Conservation (phyloP, 768 basidiomycete species). For the Mycena belliarum region DNA sequence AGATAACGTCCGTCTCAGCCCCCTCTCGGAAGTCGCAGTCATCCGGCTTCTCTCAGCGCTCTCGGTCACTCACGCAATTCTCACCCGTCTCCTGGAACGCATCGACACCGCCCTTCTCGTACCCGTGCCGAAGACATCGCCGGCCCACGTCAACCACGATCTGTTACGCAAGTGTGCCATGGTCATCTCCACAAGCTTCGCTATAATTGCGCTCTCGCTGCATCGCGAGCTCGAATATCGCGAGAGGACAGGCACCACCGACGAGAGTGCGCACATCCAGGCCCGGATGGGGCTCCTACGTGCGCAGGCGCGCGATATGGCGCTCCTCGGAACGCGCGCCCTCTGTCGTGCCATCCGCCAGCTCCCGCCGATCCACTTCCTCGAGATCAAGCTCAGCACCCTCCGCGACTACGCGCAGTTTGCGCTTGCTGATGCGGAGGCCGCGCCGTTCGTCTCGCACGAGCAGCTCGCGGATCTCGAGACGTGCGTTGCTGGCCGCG, state of each 20-base stretch:
- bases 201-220: background rate
- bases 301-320: conserved; percentile 4
- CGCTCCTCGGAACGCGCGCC: background rate
- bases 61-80: conserved; percentile 1
- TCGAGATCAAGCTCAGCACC: too few relatives aligned
- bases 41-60: background rate
- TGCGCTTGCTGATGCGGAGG: too few relatives aligned
- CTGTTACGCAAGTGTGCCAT: background rate
- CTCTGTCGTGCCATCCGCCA: conserved; percentile 1
- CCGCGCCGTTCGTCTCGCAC: too few relatives aligned
- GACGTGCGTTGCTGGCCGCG: too few relatives aligned
- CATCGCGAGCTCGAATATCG: conserved; percentile 14
- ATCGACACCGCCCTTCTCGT: background rate
- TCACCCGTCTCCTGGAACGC: background rate
- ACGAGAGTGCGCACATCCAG: background rate
- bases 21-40: conserved; percentile 5
- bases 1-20: conserved; percentile 6
- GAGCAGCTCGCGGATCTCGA: too few relatives aligned
- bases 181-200: background rate
- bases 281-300: background rate
- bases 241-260: background rate
- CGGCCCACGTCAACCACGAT: background rate
- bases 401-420: too few relatives aligned
- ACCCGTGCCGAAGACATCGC: background rate
- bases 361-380: background rate